A percentile compares a stretch with the other conserved stretches of the same genome.
phyloP scores from a whole-genome alignment of 768 basidiomycete species.

The Mycena crocata region DNA sequence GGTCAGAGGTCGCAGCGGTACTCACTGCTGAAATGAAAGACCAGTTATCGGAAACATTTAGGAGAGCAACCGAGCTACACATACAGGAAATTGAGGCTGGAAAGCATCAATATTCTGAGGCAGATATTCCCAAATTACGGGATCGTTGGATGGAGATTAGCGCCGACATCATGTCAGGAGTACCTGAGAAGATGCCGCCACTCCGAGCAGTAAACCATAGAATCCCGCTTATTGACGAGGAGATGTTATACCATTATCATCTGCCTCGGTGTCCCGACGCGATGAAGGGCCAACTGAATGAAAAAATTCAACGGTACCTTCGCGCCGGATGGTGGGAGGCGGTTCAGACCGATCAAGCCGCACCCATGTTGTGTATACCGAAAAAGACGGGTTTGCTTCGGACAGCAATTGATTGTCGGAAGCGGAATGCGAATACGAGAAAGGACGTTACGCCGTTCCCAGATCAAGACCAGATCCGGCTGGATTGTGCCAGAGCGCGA shows the following conservation, averaged over 20 bases:
- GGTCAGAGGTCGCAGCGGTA: background rate
- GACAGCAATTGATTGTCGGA: background rate
- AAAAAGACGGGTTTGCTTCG: too few species aligned
- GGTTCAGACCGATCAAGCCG: too few species aligned
- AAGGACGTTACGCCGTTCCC: conserved; percentile 49
- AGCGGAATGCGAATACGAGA: conserved; percentile 54
- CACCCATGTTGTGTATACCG: too few species aligned
- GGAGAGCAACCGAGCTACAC: background rate
- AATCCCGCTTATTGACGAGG: background rate
- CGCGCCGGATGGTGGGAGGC: too few species aligned
- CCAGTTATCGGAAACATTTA: background rate
- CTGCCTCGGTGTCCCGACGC: too few species aligned
- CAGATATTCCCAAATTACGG: background rate
- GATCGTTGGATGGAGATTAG: conserved; percentile 9
- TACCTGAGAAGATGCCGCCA: too few species aligned
- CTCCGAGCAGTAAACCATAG: background rate
- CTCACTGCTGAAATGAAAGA: background rate
- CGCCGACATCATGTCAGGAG: background rate
- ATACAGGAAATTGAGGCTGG: background rate
- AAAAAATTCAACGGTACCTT: background rate
- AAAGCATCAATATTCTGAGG: background rate
- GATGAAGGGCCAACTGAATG: background rate
- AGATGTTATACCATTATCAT: background rate
- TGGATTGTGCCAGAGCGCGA: too few species aligned
- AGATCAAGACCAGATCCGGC: too few species aligned